phyloP scores from a whole-genome alignment of 192 early-diverging fungal species.

The Dissophora globulifera region DNA sequence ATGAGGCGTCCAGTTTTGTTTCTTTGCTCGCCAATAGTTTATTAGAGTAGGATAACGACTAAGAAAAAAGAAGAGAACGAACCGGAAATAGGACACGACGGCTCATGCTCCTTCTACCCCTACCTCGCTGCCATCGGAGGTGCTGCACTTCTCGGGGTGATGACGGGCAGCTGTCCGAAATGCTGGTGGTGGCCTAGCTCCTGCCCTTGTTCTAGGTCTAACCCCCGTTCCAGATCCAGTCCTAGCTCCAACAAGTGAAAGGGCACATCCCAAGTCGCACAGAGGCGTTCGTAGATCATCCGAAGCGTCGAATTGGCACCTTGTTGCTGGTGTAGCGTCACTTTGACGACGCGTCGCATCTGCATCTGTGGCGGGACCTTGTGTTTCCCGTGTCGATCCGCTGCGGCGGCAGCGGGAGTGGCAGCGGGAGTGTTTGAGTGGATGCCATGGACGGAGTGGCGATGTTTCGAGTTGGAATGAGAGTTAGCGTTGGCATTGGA shows the following conservation, averaged over 20 bases:
- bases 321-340: constrained; percentile 47
- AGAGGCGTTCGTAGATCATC: constrained; percentile 33
- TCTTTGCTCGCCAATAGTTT: too few species aligned
- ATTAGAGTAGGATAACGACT: too few species aligned
- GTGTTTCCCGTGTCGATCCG: too few species aligned
- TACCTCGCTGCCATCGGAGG: too few species aligned
- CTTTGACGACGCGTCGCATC: constrained; percentile 17
- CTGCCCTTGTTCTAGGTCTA: too few species aligned
- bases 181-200: too few species aligned
- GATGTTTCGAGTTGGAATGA: background rate
- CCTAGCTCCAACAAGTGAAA: background rate
- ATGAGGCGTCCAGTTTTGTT: too few species aligned
- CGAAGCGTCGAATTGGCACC: constrained; percentile 44
- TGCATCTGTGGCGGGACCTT: background rate
- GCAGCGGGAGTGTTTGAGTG: background rate
- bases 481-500: background rate
- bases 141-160: background rate
- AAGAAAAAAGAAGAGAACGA: too few species aligned
- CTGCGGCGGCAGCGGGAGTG: too few species aligned
- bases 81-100: too few species aligned
- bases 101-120: too few species aligned
- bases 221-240: too few species aligned
- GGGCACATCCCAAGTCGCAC: constrained; percentile 27
- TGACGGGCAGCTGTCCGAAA: background rate
- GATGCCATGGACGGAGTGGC: constrained; percentile 25